A percentile compares a stretch with the other conserved stretches of the same genome.
These are phyloP conservation scores for Coemansia furcata DNA, from an alignment of 192 early-diverging fungal genomes.

Conservation along the genomic window DNA sequence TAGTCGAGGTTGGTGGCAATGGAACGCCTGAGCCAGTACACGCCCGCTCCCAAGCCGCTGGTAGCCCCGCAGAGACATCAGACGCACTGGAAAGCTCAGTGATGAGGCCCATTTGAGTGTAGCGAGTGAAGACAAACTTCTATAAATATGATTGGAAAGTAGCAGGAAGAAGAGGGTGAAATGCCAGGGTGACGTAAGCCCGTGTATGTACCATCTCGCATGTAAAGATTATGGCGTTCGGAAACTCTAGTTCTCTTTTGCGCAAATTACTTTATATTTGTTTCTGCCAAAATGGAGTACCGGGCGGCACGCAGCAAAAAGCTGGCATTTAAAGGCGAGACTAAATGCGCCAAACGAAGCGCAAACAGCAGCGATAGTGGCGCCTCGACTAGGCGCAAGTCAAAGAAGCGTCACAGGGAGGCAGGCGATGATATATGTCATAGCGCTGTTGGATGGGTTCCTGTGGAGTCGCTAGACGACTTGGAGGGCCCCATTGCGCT, in stretches of 20 bases:
- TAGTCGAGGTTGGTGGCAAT: constrained; percentile 16
- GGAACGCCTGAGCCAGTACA: constrained; percentile 24
- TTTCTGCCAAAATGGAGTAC: constrained; percentile 25
- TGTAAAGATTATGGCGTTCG: background rate
- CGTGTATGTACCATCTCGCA: background rate
- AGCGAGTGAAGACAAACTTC: background rate
- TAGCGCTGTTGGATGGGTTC: constrained; percentile 23
- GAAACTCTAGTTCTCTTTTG: background rate
- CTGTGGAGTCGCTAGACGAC: constrained; percentile 12
- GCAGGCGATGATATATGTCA: background rate
- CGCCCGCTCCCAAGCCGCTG: constrained; percentile 24
- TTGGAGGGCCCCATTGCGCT: constrained; percentile 29
- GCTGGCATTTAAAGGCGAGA: constrained; percentile 33
- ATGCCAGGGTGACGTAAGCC: background rate
- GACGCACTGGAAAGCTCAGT: constrained; percentile 21
- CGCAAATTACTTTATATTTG: background rate
- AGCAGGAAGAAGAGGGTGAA: background rate
- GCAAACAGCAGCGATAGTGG: background rate
- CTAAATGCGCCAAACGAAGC: background rate
- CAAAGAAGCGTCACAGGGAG: constrained; percentile 9
- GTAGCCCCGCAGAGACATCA: constrained; percentile 16
- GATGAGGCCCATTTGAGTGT: constrained; percentile 22
- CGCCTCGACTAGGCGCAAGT: background rate
- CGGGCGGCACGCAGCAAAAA: constrained; percentile 14
- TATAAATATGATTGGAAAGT: background rate